Conservation (phyloP, 2,329 filamentous ascomycete species). For the Talaromyces sp. region DNA sequence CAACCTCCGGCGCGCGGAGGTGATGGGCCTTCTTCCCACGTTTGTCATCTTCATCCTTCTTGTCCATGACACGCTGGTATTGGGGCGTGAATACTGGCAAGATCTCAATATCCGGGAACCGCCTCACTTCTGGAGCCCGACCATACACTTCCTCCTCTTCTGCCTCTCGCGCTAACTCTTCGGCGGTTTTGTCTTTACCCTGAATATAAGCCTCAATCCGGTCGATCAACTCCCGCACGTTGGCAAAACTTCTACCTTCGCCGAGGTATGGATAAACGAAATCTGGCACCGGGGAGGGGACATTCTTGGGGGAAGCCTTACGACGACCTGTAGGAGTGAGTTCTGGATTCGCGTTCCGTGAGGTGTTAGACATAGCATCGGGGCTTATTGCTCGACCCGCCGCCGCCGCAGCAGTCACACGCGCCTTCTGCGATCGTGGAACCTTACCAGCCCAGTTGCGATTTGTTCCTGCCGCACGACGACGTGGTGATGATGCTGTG, state of each 20-base stretch:
- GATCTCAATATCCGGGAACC: conserved; percentile 40
- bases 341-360: background rate
- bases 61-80: conserved; percentile 15
- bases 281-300: conserved; percentile 28
- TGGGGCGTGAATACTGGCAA: conserved; percentile 27
- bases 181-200: conserved; percentile 3
- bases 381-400: background rate
- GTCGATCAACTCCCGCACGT: conserved; percentile 24
- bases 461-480: background rate
- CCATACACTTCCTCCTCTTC: conserved; percentile 2
- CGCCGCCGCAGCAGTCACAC: background rate
- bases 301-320: conserved; percentile 22
- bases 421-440: background rate
- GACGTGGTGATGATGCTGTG: background rate
- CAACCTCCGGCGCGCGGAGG: background rate
- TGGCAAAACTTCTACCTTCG: background rate
- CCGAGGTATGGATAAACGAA: conserved; percentile 25
- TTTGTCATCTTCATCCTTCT: conserved; percentile 4
- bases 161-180: background rate
- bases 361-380: background rate
- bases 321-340: conserved; percentile 7
- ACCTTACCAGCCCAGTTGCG: background rate
- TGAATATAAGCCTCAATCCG: conserved; percentile 22
- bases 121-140: background rate
- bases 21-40: background rate